phyloP scores from a whole-genome alignment of 768 basidiomycete genomes.

The Lyophyllum decastes region DNA sequence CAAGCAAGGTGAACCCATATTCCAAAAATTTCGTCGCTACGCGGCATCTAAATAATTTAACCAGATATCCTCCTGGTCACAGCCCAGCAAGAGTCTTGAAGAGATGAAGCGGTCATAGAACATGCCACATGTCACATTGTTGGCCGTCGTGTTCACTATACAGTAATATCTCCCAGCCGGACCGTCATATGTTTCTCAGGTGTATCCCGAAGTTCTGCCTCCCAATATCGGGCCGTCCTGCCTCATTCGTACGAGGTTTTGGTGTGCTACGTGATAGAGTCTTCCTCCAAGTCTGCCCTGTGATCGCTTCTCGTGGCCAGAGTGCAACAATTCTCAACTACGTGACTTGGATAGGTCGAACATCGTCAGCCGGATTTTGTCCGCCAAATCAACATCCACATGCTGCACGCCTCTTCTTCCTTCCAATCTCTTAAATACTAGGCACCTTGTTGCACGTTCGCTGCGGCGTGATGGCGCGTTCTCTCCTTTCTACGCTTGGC shows the following conservation, averaged over 20 bases:
- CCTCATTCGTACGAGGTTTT: neutral
- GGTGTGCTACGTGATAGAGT: neutral
- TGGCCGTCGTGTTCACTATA: too few relatives aligned
- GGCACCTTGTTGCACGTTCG: neutral
- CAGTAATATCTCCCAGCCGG: neutral
- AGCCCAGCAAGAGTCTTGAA: too few relatives aligned
- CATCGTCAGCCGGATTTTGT: constrained; percentile 2
- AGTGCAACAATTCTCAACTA: neutral
- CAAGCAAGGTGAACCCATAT: too few relatives aligned
- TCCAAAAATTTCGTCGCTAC: too few relatives aligned
- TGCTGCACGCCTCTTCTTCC: neutral
- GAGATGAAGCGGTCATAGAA: too few relatives aligned
- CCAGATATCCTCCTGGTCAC: too few relatives aligned
- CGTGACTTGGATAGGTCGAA: neutral
- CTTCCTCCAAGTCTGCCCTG: neutral
- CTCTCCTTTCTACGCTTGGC: constrained; percentile 7
- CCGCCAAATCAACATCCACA: constrained; percentile 1
- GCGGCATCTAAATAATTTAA: too few relatives aligned
- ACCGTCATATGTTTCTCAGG: constrained; percentile 5
- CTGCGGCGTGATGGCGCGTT: constrained; percentile 4
- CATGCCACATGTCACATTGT: too few relatives aligned
- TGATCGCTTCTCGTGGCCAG: constrained; percentile 11
- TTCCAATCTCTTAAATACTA: constrained; percentile 3
- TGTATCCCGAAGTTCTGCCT: constrained; percentile 1
- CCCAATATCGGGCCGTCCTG: constrained; percentile 3